Evolutionary conservation across 2,329 filamentous ascomycete species (phyloP).

Genomic region (Sporothrix dimorphospora): DNA sequence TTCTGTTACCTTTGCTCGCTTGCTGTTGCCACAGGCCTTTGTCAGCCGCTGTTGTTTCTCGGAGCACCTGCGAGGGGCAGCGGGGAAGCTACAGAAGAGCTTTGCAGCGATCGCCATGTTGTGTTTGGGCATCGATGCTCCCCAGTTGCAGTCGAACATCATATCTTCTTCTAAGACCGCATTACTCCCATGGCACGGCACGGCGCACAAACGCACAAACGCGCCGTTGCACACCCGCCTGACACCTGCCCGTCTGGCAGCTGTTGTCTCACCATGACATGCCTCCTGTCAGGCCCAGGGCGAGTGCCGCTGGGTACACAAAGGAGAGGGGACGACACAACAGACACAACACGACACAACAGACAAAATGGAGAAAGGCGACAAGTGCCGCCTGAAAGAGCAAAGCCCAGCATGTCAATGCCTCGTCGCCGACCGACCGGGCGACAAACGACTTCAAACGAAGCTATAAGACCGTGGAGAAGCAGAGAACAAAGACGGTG

Average conservation of each 20-base stretch:
- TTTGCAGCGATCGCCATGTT: too few species aligned
- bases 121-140: not conserved
- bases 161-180: not conserved
- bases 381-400: slow-evolving; percentile 2
- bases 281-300: not conserved
- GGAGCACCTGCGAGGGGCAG: not conserved
- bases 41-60: not conserved
- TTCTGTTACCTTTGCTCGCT: not conserved
- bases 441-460: not conserved
- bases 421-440: not conserved
- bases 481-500: slow-evolving; percentile 26
- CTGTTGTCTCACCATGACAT: slow-evolving; percentile 27
- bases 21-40: not conserved
- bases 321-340: not conserved
- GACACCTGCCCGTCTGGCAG: slow-evolving; percentile 22
- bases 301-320: slow-evolving; percentile 6
- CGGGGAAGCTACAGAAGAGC: not conserved
- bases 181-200: not conserved
- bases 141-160: not conserved
- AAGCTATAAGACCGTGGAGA: slow-evolving; percentile 12
- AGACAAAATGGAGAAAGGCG: not conserved
- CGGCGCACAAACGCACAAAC: not conserved
- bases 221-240: slow-evolving; percentile 20
- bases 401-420: not conserved
- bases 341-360: not conserved